Evolutionary conservation across 306 rosid genomes (phyloP).

Genomic region (Cicer pinnatifidum): DNA sequence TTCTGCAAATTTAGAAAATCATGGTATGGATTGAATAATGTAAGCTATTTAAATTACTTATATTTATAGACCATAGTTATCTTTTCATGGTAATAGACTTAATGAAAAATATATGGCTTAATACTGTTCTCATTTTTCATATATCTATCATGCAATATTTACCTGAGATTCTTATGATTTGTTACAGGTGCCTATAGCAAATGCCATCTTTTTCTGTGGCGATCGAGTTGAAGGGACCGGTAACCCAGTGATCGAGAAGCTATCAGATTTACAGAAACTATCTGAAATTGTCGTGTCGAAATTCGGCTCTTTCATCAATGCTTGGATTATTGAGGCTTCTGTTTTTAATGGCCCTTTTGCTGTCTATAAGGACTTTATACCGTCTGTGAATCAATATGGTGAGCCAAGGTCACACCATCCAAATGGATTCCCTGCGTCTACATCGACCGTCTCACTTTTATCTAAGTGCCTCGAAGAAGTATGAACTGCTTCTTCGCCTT

Average conservation of each 20-base stretch:
- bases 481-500: constrained; percentile 15
- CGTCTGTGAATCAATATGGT: constrained; percentile 71
- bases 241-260: constrained; percentile 74
- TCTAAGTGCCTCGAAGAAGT: constrained; percentile 71
- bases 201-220: constrained; percentile 76
- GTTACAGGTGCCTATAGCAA: constrained; percentile 67
- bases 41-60: background rate
- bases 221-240: constrained; percentile 77
- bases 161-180: constrained; percentile 14
- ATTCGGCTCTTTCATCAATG: constrained; percentile 67
- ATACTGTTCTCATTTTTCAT: background rate
- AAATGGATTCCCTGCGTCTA: constrained; percentile 69
- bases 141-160: background rate
- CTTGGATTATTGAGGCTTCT: constrained; percentile 90
- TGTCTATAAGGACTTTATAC: constrained; percentile 72
- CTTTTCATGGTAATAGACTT: too few species aligned
- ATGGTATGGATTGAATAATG: background rate
- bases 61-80: too few species aligned
- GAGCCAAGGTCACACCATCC: constrained; percentile 72
- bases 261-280: constrained; percentile 67
- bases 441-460: constrained; percentile 58
- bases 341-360: constrained; percentile 81
- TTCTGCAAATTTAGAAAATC: background rate
- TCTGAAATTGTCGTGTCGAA: constrained; percentile 75
- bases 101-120: background rate